Evolutionary conservation across 805 yeast genomes (phyloP).

Genomic region (Sugiyamaella qingdaonensis): DNA sequence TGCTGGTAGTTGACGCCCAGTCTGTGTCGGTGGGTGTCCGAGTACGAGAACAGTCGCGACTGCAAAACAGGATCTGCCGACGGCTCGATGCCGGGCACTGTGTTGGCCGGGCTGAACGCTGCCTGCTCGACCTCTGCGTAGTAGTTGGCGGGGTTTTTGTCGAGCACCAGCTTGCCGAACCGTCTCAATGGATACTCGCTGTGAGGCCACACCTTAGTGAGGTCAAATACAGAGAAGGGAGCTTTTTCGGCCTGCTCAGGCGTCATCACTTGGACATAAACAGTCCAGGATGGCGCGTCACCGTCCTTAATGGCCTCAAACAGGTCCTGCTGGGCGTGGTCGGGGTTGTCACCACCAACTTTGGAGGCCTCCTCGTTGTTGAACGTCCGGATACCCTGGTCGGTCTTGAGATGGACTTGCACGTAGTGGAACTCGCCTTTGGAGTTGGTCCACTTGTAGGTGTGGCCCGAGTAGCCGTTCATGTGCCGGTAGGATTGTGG

Average conservation of each 20-base stretch:
- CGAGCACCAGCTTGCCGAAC: constrained; percentile 51
- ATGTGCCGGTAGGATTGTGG: constrained; percentile 52
- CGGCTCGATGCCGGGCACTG: constrained; percentile 72
- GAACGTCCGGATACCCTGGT: constrained; percentile 47
- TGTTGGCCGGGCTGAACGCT: constrained; percentile 70
- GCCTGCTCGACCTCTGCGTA: constrained; percentile 49
- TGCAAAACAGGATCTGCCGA: constrained; percentile 76
- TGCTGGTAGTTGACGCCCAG: constrained; percentile 66
- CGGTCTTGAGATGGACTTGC: constrained; percentile 50
- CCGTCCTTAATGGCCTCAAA: constrained; percentile 46
- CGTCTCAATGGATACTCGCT: constrained; percentile 50
- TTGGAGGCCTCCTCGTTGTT: constrained; percentile 45
- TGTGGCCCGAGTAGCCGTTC: constrained; percentile 65
- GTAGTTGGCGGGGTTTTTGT: constrained; percentile 55
- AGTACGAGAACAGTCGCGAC: constrained; percentile 69
- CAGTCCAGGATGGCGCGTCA: constrained; percentile 48
- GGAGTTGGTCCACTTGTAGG: constrained; percentile 52
- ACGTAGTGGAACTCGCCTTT: constrained; percentile 51
- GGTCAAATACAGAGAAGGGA: constrained; percentile 46
- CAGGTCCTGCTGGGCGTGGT: constrained; percentile 43
- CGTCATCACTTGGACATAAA: constrained; percentile 57
- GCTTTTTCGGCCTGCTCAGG: constrained; percentile 52
- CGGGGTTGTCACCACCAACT: constrained; percentile 48
- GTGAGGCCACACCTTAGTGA: constrained; percentile 59
- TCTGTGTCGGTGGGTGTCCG: constrained; percentile 75